Evolutionary conservation across 352 stramenopile species (phyloP).

Genomic region (Lagenidium giganteum): DNA sequence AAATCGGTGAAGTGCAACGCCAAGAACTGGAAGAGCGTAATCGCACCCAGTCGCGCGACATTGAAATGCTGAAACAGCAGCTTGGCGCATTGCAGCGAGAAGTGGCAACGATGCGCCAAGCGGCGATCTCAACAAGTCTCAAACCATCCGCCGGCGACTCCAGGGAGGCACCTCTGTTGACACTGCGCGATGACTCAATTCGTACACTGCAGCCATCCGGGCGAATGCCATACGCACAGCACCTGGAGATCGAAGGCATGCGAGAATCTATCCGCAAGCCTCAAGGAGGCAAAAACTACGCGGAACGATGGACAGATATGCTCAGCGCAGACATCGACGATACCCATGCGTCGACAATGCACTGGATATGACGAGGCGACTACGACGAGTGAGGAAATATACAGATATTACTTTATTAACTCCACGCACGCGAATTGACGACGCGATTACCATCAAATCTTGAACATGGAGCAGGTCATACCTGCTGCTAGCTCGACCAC

Average conservation of each 20-base stretch:
- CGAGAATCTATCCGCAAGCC: slow-evolving; percentile 60
- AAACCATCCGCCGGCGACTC: slow-evolving; percentile 1
- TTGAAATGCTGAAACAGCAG: slow-evolving; percentile 6
- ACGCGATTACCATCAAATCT: too few relatives aligned
- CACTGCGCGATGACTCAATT: slow-evolving; percentile 12
- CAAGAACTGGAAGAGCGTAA: slow-evolving; percentile 12
- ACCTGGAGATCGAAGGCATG: slow-evolving; percentile 74
- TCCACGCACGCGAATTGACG: too few relatives aligned
- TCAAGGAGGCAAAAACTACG: slow-evolving; percentile 32
- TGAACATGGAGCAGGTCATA: too few relatives aligned
- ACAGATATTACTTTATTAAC: too few relatives aligned
- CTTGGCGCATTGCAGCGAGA: slow-evolving; percentile 13
- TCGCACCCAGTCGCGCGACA: slow-evolving; percentile 1
- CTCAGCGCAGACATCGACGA: too few relatives aligned
- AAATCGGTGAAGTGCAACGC: too few relatives aligned
- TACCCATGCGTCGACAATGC: too few relatives aligned
- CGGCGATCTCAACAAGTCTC: slow-evolving; percentile 7
- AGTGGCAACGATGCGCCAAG: slow-evolving; percentile 9
- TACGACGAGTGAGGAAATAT: too few relatives aligned
- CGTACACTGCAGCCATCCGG: slow-evolving; percentile 41
- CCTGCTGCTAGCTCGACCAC: too few relatives aligned
- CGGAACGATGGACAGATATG: slow-evolving; percentile 19
- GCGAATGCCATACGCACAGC: slow-evolving; percentile 74
- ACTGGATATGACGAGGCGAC: too few relatives aligned
- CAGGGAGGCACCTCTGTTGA: slow-evolving; percentile 4